Conservation (phyloP, 768 basidiomycete species). For the Sistotremastrum suecicum region DNA sequence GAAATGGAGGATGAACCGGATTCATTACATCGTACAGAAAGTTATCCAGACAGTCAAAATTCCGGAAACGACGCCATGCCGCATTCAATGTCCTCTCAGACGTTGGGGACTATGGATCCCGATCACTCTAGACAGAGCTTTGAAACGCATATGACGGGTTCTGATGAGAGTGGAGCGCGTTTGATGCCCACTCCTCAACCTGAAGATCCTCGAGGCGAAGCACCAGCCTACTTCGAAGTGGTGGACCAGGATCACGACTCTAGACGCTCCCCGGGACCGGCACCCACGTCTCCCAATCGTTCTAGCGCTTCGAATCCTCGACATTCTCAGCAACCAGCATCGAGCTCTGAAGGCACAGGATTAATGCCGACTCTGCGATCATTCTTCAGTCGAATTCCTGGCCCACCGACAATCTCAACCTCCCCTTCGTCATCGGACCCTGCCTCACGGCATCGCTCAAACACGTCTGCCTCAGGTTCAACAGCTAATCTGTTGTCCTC, state of each 20-base stretch:
- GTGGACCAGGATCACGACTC: constrained; percentile 16
- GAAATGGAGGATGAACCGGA: background rate
- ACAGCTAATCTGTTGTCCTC: no score
- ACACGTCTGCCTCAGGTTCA: no score
- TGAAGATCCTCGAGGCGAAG: constrained; percentile 39
- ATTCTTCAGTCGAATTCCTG: no score
- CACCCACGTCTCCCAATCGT: background rate
- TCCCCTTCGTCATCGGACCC: no score
- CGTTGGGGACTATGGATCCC: background rate
- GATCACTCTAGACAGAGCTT: background rate
- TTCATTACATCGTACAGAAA: background rate
- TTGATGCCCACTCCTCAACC: constrained; percentile 11
- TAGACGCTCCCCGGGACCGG: background rate
- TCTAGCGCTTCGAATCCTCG: no score
- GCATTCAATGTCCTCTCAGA: background rate
- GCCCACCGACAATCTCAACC: no score
- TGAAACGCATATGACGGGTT: constrained; percentile 4
- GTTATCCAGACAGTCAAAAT: no score
- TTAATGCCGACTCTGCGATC: no score
- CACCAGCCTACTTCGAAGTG: constrained; percentile 54
- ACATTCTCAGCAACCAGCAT: no score
- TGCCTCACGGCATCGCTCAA: no score
- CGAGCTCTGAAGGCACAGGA: no score
- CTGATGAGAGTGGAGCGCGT: constrained; percentile 2
- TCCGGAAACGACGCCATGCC: background rate